Percentiles rank a stretch among this genome's conserved stretches.
Evolutionary conservation across 305 asterid genomes (phyloP).

Genomic region (Fraxinus sp.): DNA sequence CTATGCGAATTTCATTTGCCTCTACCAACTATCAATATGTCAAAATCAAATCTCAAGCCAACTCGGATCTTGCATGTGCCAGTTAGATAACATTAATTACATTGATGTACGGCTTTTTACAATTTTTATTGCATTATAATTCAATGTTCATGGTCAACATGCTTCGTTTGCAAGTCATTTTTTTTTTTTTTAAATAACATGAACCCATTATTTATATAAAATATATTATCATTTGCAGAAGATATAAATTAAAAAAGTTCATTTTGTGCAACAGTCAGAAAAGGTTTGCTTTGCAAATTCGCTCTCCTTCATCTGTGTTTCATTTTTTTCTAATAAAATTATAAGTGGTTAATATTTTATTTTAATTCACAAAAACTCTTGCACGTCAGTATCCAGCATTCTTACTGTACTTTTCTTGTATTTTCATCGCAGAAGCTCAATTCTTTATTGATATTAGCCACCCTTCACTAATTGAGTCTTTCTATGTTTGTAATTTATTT

Average conservation of each 20-base stretch:
- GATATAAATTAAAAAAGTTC: neutral
- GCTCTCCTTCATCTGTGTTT: neutral
- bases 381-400: neutral
- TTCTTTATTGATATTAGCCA: neutral
- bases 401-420: neutral
- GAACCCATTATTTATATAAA: neutral
- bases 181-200: neutral
- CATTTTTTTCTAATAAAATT: neutral
- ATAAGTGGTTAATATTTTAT: neutral
- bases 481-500: neutral
- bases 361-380: neutral
- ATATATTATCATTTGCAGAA: neutral
- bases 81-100: slow-evolving; percentile 15
- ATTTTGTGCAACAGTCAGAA: neutral
- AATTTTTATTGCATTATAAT: neutral
- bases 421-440: slow-evolving; percentile 1
- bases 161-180: neutral
- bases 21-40: slow-evolving; percentile 1
- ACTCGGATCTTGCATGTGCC: slow-evolving; percentile 13
- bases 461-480: neutral
- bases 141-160: neutral
- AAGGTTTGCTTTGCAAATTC: neutral
- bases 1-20: slow-evolving; percentile 10
- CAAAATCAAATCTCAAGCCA: slow-evolving; percentile 8
- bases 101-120: neutral